A percentile compares a stretch with the other conserved stretches of the same genome.
These are phyloP conservation scores for Wilcoxina mikolae DNA, from an alignment of 495 filamentous ascomycete species.

Conservation along the genomic window DNA sequence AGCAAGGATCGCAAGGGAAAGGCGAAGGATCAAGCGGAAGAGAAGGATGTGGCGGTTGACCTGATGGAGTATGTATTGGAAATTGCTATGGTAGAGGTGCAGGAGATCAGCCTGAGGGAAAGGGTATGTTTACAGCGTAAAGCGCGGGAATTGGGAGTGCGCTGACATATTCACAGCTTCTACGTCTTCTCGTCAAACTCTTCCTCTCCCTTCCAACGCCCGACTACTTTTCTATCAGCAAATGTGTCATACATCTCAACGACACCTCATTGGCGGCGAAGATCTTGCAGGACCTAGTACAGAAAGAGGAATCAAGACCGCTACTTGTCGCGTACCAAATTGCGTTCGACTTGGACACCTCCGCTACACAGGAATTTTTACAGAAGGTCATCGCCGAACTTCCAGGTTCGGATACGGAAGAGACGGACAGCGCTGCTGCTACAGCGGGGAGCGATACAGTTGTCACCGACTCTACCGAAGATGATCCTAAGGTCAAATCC, in stretches of 20 bases:
- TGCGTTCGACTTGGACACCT: slow-evolving; percentile 94
- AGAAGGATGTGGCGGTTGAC: slow-evolving; percentile 58
- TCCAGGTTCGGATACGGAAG: slow-evolving; percentile 37
- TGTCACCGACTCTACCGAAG: slow-evolving; percentile 34
- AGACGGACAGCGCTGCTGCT: slow-evolving; percentile 28
- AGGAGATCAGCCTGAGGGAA: slow-evolving; percentile 74
- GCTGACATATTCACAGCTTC: slow-evolving; percentile 12
- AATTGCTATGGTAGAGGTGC: slow-evolving; percentile 95
- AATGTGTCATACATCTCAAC: slow-evolving; percentile 93
- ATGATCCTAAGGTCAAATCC: slow-evolving; percentile 32
- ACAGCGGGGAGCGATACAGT: slow-evolving; percentile 36
- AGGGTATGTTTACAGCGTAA: slow-evolving; percentile 38
- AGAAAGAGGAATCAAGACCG: slow-evolving; percentile 59
- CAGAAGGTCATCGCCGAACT: slow-evolving; percentile 64
- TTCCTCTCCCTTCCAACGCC: slow-evolving; percentile 45
- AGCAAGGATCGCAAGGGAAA: slow-evolving; percentile 63
- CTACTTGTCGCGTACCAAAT: slow-evolving; percentile 88
- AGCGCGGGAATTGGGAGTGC: neutral
- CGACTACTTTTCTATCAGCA: slow-evolving; percentile 95
- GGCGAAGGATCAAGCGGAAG: slow-evolving; percentile 37
- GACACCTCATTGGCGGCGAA: slow-evolving; percentile 83
- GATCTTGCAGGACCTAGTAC: slow-evolving; percentile 67
- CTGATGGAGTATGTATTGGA: slow-evolving; percentile 91
- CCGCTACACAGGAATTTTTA: slow-evolving; percentile 92
- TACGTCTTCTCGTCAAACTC: slow-evolving; percentile 11